phyloP scores from a whole-genome alignment of 805 yeast genomes.

The Yarrowia sp. region DNA sequence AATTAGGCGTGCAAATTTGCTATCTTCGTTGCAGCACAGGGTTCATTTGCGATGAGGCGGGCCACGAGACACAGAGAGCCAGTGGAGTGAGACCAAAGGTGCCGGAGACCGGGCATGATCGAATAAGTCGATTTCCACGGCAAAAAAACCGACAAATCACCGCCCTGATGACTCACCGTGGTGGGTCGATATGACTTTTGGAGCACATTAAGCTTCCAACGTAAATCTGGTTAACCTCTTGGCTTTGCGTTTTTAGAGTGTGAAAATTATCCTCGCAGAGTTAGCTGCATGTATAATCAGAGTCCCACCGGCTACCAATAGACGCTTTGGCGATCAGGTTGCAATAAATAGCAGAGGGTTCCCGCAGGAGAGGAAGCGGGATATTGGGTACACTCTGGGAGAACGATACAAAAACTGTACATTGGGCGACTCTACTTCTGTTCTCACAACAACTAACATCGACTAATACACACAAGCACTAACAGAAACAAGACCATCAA shows the following conservation, averaged over 20 bases:
- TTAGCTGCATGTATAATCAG: conserved; percentile 38
- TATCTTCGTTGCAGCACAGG: conserved; percentile 35
- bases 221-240: not conserved
- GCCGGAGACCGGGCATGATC: too few relatives aligned
- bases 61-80: not conserved
- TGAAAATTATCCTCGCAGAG: conserved; percentile 26
- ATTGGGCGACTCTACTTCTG: not conserved
- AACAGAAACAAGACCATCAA: not conserved
- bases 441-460: too few relatives aligned
- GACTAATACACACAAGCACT: not conserved
- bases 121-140: not conserved
- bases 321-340: conserved; percentile 37
- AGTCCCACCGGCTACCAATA: conserved; percentile 33
- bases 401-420: conserved; percentile 2
- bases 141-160: not conserved
- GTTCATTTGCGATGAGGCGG: conserved; percentile 16
- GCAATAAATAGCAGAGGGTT: conserved; percentile 33
- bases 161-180: conserved; percentile 4
- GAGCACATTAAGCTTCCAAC: not conserved
- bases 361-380: conserved; percentile 26
- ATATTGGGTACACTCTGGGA: conserved; percentile 26
- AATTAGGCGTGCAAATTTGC: conserved; percentile 36
- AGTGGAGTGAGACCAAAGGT: not conserved
- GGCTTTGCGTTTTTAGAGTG: conserved; percentile 22
- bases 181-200: not conserved